phyloP scores from a whole-genome alignment of 2,329 filamentous ascomycete species.

The Fusarium nematophilum region DNA sequence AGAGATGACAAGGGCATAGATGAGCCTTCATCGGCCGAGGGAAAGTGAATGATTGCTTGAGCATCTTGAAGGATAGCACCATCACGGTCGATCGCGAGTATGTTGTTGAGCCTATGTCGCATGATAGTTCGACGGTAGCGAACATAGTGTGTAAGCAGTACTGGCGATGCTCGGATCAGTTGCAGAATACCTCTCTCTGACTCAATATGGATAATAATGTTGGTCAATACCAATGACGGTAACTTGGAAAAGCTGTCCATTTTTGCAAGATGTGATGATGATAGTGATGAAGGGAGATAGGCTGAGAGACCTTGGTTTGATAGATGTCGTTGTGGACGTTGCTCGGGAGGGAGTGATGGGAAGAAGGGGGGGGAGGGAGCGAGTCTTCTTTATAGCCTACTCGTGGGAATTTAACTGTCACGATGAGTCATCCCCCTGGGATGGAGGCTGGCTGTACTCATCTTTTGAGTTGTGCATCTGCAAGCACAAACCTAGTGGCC shows the following conservation, averaged over 20 bases:
- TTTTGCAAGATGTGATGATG: neutral
- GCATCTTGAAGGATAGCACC: conserved; percentile 3
- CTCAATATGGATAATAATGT: conserved; percentile 5
- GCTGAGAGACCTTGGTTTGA: no score
- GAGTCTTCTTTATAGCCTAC: no score
- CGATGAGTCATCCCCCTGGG: no score
- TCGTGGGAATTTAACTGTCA: no score
- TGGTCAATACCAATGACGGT: neutral
- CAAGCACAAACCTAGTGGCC: no score
- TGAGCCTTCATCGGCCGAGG: neutral
- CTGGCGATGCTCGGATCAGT: conserved; percentile 3
- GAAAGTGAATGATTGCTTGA: neutral
- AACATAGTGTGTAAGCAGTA: conserved; percentile 4
- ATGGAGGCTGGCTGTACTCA: no score
- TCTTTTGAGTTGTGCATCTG: no score
- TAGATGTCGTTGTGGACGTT: no score
- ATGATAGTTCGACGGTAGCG: neutral
- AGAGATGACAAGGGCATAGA: no score
- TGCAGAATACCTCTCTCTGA: neutral
- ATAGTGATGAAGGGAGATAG: no score
- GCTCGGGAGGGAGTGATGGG: no score
- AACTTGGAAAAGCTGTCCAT: conserved; percentile 6
- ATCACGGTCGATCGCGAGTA: neutral
- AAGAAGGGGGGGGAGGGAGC: no score
- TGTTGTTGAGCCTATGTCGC: neutral